A percentile compares a stretch with the other conserved stretches of the same genome.
Conservation (phyloP, 2,329 filamentous ascomycete species). For the Aspergillus intermedius region DNA sequence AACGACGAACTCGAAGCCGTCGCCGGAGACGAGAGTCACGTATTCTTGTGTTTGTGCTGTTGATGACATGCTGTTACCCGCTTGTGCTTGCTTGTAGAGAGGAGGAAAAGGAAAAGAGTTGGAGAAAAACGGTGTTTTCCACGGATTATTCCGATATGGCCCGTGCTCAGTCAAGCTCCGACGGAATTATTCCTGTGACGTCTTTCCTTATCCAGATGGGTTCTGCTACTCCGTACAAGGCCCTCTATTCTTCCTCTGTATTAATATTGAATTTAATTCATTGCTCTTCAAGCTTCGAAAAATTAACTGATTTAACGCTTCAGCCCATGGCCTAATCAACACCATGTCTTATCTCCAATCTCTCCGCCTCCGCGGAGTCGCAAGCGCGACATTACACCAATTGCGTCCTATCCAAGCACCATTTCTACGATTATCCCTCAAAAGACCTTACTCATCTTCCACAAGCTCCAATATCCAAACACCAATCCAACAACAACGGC, state of each 20-base stretch:
- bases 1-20: slow-evolving; percentile 60
- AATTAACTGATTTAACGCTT: too few relatives aligned
- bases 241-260: neutral
- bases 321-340: too few relatives aligned
- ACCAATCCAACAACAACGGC: too few relatives aligned
- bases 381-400: neutral
- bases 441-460: slow-evolving; percentile 2
- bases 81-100: too few relatives aligned
- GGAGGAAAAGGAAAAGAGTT: slow-evolving; percentile 3
- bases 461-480: neutral
- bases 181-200: neutral
- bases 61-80: slow-evolving; percentile 9
- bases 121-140: too few relatives aligned
- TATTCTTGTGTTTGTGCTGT: slow-evolving; percentile 40
- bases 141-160: slow-evolving; percentile 10
- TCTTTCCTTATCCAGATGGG: neutral
- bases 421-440: too few relatives aligned
- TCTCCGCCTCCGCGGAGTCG: neutral
- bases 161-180: slow-evolving; percentile 20
- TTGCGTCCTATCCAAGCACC: too few relatives aligned
- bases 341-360: neutral
- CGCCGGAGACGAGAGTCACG: slow-evolving; percentile 58
- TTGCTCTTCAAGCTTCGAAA: too few relatives aligned
- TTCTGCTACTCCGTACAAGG: too few relatives aligned
- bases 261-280: too few relatives aligned